Percentiles rank a stretch among this genome's conserved stretches.
Evolutionary conservation across 2,329 filamentous ascomycete species (phyloP).

Genomic region (Stemphylium beticola): DNA sequence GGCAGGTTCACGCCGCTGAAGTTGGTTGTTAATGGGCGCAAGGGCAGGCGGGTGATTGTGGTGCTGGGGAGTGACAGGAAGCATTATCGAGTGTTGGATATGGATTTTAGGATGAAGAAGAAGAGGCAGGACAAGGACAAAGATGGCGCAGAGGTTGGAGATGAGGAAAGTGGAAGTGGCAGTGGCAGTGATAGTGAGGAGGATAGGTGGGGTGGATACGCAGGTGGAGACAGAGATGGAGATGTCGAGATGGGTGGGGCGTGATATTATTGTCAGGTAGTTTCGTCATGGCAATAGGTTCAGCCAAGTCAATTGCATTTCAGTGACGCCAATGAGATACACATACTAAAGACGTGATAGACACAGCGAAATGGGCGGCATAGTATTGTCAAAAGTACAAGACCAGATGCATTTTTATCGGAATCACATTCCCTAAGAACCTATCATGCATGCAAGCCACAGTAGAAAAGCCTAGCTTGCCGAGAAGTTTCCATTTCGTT

Average conservation of each 20-base stretch:
- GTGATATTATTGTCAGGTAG: not conserved
- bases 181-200: conserved; percentile 16
- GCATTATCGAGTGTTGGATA: conserved; percentile 63
- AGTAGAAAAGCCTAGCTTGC: conserved; percentile 39
- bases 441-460: conserved; percentile 45
- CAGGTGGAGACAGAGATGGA: conserved; percentile 17
- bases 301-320: not conserved
- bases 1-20: conserved; percentile 56
- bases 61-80: conserved; percentile 61
- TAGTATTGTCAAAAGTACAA: conserved; percentile 23
- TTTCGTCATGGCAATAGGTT: not conserved
- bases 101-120: conserved; percentile 52
- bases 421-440: conserved; percentile 48
- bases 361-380: conserved; percentile 25
- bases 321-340: not conserved
- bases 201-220: conserved; percentile 9
- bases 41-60: conserved; percentile 59
- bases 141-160: not conserved
- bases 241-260: conserved; percentile 27
- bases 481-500: conserved; percentile 40
- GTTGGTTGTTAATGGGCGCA: conserved; percentile 63
- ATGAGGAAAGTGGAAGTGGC: conserved; percentile 1
- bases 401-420: conserved; percentile 46
- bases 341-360: conserved; percentile 2
- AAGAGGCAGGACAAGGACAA: conserved; percentile 23